A percentile compares a stretch with the other conserved stretches of the same genome.
Conservation (phyloP, 176 grass and related monocot genomes). For the Otatea glauca region DNA sequence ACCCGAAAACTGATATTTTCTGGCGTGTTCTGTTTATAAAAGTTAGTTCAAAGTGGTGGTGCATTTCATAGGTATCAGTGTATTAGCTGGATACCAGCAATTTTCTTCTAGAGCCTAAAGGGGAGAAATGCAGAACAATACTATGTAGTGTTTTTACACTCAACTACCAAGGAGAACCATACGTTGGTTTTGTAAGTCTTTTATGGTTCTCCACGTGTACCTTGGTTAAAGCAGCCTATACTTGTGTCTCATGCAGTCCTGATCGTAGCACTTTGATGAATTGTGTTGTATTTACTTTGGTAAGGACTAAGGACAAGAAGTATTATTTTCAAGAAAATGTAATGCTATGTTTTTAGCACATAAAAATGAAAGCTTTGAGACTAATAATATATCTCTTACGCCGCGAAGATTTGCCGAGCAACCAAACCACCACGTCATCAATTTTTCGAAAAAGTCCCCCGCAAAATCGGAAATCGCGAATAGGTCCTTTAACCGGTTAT, state of each 20-base stretch:
- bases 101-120: neutral
- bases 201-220: neutral
- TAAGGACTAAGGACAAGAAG: neutral
- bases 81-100: neutral
- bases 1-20: neutral
- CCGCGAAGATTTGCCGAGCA: too few relatives aligned
- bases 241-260: neutral
- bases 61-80: neutral
- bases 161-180: neutral
- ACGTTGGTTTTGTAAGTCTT: neutral
- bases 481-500: too few relatives aligned
- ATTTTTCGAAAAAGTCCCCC: too few relatives aligned
- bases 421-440: too few relatives aligned
- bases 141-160: neutral
- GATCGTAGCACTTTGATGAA: constrained; percentile 6
- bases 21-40: neutral
- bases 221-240: neutral
- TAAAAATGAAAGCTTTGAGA: constrained; percentile 3
- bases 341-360: neutral
- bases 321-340: neutral
- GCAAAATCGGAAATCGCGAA: too few relatives aligned
- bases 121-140: neutral
- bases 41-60: neutral
- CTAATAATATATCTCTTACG: too few relatives aligned
- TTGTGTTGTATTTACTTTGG: neutral